A percentile compares a stretch with the other conserved stretches of the same genome.
Evolutionary conservation across 306 rosid species (phyloP).

Genomic region (Citrullus mucosospermus): DNA sequence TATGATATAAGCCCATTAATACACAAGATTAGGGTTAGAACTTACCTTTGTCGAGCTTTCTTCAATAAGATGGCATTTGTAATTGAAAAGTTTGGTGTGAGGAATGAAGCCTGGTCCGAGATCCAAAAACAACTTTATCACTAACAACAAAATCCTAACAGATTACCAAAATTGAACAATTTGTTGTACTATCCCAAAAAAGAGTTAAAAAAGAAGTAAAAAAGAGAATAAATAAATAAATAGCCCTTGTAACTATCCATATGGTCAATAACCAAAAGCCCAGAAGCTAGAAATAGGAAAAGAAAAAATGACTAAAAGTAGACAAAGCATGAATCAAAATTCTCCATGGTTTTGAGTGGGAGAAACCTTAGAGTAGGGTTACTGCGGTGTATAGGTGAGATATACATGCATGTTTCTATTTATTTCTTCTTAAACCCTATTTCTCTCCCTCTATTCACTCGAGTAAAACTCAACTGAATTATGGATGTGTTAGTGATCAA

Average conservation of each 20-base stretch:
- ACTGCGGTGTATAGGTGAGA: background rate
- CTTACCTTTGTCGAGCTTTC: background rate
- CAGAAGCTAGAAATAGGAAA: background rate
- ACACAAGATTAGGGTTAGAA: background rate
- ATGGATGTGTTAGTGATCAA: too few relatives aligned
- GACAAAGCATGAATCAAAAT: background rate
- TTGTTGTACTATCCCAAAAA: background rate
- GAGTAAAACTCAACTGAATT: too few relatives aligned
- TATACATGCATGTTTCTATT: background rate
- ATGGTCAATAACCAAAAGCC: background rate
- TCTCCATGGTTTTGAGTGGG: background rate
- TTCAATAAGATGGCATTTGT: background rate
- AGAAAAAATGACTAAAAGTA: background rate
- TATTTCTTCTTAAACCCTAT: background rate
- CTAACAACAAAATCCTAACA: background rate
- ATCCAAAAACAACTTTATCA: slow-evolving; percentile 14
- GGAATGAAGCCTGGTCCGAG: slow-evolving; percentile 96
- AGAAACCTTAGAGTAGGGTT: background rate
- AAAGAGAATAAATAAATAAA: too few relatives aligned
- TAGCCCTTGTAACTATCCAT: background rate
- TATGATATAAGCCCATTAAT: background rate
- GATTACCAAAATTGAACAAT: background rate
- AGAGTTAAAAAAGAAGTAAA: background rate
- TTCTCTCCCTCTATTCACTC: too few relatives aligned
- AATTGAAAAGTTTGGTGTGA: slow-evolving; percentile 38